Base-by-base conservation (phyloP, 495 filamentous ascomycete species). In the Daldinia concentrica region DNA sequence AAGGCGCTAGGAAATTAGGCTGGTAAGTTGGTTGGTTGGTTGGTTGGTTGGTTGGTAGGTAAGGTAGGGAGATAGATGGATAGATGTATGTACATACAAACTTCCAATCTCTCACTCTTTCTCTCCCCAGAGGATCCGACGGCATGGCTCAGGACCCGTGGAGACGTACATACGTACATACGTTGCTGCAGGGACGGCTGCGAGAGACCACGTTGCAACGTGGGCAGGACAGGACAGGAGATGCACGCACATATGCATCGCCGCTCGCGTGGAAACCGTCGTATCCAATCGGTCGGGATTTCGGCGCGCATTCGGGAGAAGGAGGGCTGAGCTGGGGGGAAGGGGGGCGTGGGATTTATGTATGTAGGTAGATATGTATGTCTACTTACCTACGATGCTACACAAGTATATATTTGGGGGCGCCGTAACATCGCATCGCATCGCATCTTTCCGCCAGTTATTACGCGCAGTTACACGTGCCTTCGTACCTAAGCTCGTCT, bases 391-490 rank as follows among this genome's bases (percentile, higher is more conserved):
- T 22, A 12, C 1, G 39, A 15, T 43, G 39, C 34, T 45, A 45
- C 15, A 8, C 22, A 45, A 17, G 41, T 17, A 48, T 48, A 48
- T n/a, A n/a, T 24, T 19, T 19, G 41, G 48, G 37, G 34, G 32
- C 22, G 17, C 15, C 24, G 45, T 58, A 27, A 51, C 29, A 32
- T 62, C n/a, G 24, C 67, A 60, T 69, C 36, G 52, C 66, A 64
- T 64, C 61, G 54, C 54, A 32, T 34, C 36, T 50, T 36, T 24
- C 32, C 34, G 48, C 62, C 17, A 27, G 36, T 72, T 68, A 72
- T 72, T 64, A 65, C 64, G 61, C 69, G 60, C 69, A 72, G 69
- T 72, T 61, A 72, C 69, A 72, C 69, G 64, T 72, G 69, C 51
- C 54, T 32, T 64, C 64, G 64, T 68, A 65, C 59, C 55, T 51